Evolutionary conservation across 441 rosid genomes (phyloP), one percentile per base, ranked within the genome.

Genomic region (Aquilaria agallochum): DNA sequence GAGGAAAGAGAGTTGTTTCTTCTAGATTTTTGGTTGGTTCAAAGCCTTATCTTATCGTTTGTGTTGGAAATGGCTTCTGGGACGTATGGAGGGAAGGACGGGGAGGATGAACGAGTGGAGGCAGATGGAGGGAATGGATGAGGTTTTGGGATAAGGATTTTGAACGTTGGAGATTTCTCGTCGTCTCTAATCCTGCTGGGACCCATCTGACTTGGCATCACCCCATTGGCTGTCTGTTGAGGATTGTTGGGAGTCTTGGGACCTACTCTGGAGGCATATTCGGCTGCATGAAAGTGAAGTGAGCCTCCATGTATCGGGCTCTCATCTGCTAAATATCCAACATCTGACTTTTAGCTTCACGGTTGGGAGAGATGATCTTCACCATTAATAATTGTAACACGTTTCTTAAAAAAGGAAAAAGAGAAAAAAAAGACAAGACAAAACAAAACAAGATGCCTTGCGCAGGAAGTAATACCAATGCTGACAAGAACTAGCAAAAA

Each of bases 141-240:
- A 80, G 87, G 91, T 78, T 88, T 78, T 52, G 64, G 47, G 89
- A 90, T 88, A 86, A 85, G 90, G 85, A 81, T 82, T 80, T 82
- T 69, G 74, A 74, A 61, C 60, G 78, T 67, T 62, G 64, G 76
- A 70, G 79, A 78, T 73, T 73, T 62, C 63, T 45, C 33, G 34
- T 34, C 4, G 15, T 11, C 31, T 48, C 62, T 61, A 20, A 33
- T 64, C 27, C 46, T 8, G 50, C 32, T 57, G 53, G 71, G 64
- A 30, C 36, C 64, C 31, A 62, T 59, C 65, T 68, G 78, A 70
- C 30, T 67, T 67, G 77, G 63, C 73, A 64, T 49, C 13, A 50
- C 70, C 47, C 46, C 8, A 52, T 63, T 5, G 67, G 27, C 60
- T 40, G 45, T 34, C 5, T 15, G 54, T 11, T 15, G 31, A 5